Evolutionary conservation across 345 rosid species (phyloP).

Genomic region (Mercurialis annua): DNA sequence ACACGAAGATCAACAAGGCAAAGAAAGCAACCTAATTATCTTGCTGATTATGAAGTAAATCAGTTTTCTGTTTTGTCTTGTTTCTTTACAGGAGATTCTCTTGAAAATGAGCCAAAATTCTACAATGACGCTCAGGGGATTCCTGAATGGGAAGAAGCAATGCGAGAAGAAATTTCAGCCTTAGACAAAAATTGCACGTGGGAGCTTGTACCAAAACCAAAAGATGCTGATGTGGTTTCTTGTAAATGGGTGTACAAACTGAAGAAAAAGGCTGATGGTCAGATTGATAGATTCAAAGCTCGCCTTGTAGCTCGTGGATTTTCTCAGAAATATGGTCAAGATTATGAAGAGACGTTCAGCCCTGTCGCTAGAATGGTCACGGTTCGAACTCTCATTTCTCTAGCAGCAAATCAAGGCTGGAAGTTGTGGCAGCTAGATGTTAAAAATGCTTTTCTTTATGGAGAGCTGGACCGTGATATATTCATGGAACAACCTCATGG

Average conservation of each 20-base stretch:
- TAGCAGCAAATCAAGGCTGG: no score
- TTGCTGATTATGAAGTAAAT: background rate
- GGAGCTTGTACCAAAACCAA: constrained; percentile 14
- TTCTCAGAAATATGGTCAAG: background rate
- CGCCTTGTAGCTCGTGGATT: background rate
- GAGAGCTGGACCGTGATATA: constrained; percentile 1
- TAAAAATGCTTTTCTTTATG: constrained; percentile 8
- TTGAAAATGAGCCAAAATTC: background rate
- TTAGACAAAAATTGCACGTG: constrained; percentile 12
- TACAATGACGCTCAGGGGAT: background rate
- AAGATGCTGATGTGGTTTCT: constrained; percentile 4
- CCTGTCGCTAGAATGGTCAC: background rate
- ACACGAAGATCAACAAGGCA: background rate
- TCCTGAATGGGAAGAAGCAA: background rate
- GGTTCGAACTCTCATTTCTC: background rate
- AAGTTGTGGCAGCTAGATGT: background rate
- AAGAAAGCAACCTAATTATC: background rate
- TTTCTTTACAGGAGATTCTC: background rate
- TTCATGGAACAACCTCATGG: constrained; percentile 12
- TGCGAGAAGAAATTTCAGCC: background rate
- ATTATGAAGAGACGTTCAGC: constrained; percentile 5
- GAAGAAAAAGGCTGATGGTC: background rate
- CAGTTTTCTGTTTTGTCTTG: background rate
- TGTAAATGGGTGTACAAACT: constrained; percentile 4
- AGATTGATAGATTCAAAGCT: background rate